Evolutionary conservation across 495 filamentous ascomycete species (phyloP).

Genomic region (Evernia prunastri): DNA sequence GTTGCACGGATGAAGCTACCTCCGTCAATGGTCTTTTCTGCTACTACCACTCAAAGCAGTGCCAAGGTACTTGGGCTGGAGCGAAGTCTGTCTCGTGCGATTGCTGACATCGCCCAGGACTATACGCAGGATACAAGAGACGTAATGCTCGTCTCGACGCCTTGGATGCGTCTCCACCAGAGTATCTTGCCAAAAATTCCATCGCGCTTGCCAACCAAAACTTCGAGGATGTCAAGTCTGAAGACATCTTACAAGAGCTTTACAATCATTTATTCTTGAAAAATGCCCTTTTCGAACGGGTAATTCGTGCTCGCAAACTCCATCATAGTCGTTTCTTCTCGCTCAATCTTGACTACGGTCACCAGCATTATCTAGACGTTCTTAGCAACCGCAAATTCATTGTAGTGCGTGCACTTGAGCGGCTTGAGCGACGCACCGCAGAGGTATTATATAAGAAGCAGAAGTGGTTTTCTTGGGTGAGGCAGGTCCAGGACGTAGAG

Average conservation of each 20-base stretch:
- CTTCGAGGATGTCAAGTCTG: slow-evolving; percentile 35
- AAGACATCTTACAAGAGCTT: slow-evolving; percentile 36
- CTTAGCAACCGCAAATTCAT: slow-evolving; percentile 38
- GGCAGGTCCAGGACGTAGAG: slow-evolving; percentile 39
- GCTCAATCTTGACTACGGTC: slow-evolving; percentile 33
- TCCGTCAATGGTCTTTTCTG: slow-evolving; percentile 44
- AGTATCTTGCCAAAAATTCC: slow-evolving; percentile 33
- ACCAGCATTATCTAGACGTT: slow-evolving; percentile 39
- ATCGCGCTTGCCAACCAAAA: slow-evolving; percentile 37
- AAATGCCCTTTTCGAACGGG: slow-evolving; percentile 42
- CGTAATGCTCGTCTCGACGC: slow-evolving; percentile 41
- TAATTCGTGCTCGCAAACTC: slow-evolving; percentile 45
- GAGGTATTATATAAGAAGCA: slow-evolving; percentile 42
- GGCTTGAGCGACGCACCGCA: slow-evolving; percentile 40
- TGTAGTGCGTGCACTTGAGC: slow-evolving; percentile 39
- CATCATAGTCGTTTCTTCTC: slow-evolving; percentile 50
- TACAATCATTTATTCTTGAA: slow-evolving; percentile 39
- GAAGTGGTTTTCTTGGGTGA: slow-evolving; percentile 47
- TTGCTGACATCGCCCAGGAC: slow-evolving; percentile 20
- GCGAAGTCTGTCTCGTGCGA: not conserved
- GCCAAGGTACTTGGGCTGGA: slow-evolving; percentile 27
- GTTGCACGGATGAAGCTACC: slow-evolving; percentile 34
- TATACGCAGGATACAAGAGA: slow-evolving; percentile 47
- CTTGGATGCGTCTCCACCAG: slow-evolving; percentile 32
- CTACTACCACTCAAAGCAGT: slow-evolving; percentile 41